Base-by-base conservation (phyloP, 2,329 filamentous ascomycete genomes). In the Byssoonygena ceratinophila region DNA sequence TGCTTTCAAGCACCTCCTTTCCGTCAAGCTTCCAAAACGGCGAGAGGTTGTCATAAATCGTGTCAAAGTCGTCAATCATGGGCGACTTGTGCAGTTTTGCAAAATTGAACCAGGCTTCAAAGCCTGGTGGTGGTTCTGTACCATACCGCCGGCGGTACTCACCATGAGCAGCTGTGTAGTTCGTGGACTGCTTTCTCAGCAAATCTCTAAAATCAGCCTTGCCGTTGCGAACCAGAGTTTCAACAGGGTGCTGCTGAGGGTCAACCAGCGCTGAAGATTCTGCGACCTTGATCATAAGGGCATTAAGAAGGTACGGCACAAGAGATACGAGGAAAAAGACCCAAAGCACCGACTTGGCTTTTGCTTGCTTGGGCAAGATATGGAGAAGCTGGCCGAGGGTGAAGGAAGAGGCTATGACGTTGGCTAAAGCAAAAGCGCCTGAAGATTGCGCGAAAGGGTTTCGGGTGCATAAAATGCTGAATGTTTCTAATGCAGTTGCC, bases 1-100 rank as follows among this genome's bases (percentile, higher is more conserved):
- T 52, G 22, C 32, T 37, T 20, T 39, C 44, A 29, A 39, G 20
- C 1, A 52, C 23, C 7, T 52, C 49, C 32, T 52, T 44, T n/a
- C 53, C 53, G 25, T 45, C 52, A 2, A 52, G 39, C 47, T 32
- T 48, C 31, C 44, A 46, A 25, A 55, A 55, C n/a, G 53, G 53
- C 6, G 53, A 52, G 12, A 52, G 34, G 20, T 29, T 37, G 31
- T 52, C 20, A 20, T 52, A 48, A 18, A 55, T 52, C 23, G 22
- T 14, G 22, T 55, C 53, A 34, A 55, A 55, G 12, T 55, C 53
- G 32, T 55, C 53, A n/a, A 55, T 49, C 20, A 55, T 55, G 2
- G 45, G 43, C 16, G 53, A 52, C 11, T 52, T 3, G 20, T 55
- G 53, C 18, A 18, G 40, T 36, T 44, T 52, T 20, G 48, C 53